Base-by-base conservation (phyloP, 1,284 basidiomycete species). In the Flammula alnicola region DNA sequence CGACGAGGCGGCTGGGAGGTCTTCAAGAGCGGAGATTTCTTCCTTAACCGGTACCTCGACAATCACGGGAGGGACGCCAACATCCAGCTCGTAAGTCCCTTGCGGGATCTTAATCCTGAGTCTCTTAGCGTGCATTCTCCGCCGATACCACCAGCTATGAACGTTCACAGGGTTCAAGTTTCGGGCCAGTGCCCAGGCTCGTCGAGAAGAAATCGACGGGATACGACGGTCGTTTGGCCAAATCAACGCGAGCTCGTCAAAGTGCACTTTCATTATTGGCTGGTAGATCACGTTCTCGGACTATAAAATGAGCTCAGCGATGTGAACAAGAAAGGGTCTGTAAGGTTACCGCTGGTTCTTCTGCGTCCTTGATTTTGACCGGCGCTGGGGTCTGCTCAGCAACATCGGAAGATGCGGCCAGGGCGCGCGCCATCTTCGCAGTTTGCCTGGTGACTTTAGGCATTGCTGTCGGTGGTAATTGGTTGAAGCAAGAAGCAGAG, bases 111-210 rank as follows among this genome's bases (percentile, higher is more conserved):
- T 44, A 11, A 65, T 50, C 1, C 56, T 47, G 6, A 61, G 43
- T 44, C 61, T 67, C 47, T 61, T 66, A 4, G 64, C 66, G 16
- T 54, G 22, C 19, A 4, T 17, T 9, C 48, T 55, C 31, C 65
- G 63, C n/a, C 67, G 64, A 17, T 66, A 60, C 40, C 62, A 63
- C 62, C 65, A 74, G 11, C 53, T 55, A 51, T 72, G 57, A 1
- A 74, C 70, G 17, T 54, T 52, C 7, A 31, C 44, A 4, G 69
- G 67, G 22, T 62, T 58, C 39, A 74, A 42, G 29, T 65, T 63
- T 8, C 72, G 64, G 3, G 73, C 72, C 14, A 60, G 49, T 4
- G 69, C 66, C 73, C 73, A 74, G 5, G 62, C 61, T 12, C 63
- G 60, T 5, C 72, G 65, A 19, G 72, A 73, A 7, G 54, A 52